These are phyloP conservation scores for Mucor racemosus DNA, from an alignment of 371 early-diverging fungal genomes.

Conservation along the genomic window DNA sequence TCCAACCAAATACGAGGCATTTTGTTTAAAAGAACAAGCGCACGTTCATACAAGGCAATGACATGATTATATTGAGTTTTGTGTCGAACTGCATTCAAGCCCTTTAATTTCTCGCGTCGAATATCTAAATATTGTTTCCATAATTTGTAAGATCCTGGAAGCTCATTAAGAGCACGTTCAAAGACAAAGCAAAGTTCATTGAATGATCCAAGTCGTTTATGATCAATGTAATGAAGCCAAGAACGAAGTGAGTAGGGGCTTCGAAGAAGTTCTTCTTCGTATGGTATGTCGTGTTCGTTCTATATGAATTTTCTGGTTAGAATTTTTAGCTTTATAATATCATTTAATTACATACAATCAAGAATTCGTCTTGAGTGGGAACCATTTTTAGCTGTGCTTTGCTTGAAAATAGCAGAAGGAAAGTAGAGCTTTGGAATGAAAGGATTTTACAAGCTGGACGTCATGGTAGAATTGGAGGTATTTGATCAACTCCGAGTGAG, in stretches of 20 bases:
- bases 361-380: constrained; percentile 24
- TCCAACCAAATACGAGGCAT: constrained; percentile 87
- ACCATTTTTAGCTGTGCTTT: neutral
- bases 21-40: constrained; percentile 89
- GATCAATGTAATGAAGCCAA: constrained; percentile 93
- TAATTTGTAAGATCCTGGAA: constrained; percentile 95
- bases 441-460: too few species aligned
- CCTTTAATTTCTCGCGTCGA: constrained; percentile 60
- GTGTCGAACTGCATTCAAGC: constrained; percentile 53
- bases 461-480: too few species aligned
- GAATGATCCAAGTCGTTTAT: constrained; percentile 65
- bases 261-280: constrained; percentile 91
- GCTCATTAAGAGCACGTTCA: constrained; percentile 85
- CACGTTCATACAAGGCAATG: constrained; percentile 82
- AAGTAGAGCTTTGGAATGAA: too few species aligned
- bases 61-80: constrained; percentile 68
- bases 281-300: constrained; percentile 75
- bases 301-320: constrained; percentile 17
- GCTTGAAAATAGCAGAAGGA: too few species aligned
- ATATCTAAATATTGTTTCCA: constrained; percentile 92
- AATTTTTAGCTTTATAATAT: neutral
- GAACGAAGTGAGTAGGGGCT: constrained; percentile 80
- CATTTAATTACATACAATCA: constrained; percentile 24
- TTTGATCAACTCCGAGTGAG: too few species aligned
- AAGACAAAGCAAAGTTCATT: constrained; percentile 68